phyloP scores from a whole-genome alignment of 1,284 basidiomycete species.

The Ganoderma sinense region DNA sequence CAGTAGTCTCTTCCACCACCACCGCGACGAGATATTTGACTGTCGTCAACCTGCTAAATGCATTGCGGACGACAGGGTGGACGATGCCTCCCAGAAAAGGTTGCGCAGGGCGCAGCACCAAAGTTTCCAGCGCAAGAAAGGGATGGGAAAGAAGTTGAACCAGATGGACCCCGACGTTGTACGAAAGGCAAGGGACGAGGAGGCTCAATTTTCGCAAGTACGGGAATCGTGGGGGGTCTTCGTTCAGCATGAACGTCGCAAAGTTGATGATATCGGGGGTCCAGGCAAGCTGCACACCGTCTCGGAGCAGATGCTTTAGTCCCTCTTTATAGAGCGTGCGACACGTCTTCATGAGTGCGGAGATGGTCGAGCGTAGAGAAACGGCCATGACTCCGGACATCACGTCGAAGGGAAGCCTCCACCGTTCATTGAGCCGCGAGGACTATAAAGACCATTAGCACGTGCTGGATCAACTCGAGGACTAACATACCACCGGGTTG shows the following conservation, averaged over 20 bases:
- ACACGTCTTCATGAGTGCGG: slow-evolving; percentile 13
- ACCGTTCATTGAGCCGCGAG: background rate
- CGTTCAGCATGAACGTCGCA: background rate
- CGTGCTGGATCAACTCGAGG: too few relatives aligned
- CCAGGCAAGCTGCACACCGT: background rate
- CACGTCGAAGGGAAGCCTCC: slow-evolving; percentile 10
- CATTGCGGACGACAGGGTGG: background rate
- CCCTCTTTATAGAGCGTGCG: slow-evolving; percentile 6
- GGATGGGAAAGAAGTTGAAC: background rate
- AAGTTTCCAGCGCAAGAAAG: background rate
- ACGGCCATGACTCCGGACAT: slow-evolving; percentile 2
- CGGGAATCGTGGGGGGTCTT: background rate
- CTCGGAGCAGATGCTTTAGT: slow-evolving; percentile 7
- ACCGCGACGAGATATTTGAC: background rate
- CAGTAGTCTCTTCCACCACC: background rate
- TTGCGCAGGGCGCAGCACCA: background rate
- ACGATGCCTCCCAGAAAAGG: background rate
- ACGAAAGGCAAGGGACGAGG: background rate
- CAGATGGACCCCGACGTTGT: background rate
- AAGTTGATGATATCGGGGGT: background rate
- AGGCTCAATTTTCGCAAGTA: background rate
- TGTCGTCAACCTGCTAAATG: background rate
- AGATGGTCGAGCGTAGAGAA: background rate
- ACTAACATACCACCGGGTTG: too few relatives aligned
- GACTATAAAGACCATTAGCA: too few relatives aligned